Base-by-base conservation (phyloP, 345 rosid genomes). In the Hirschfeldia incana region DNA sequence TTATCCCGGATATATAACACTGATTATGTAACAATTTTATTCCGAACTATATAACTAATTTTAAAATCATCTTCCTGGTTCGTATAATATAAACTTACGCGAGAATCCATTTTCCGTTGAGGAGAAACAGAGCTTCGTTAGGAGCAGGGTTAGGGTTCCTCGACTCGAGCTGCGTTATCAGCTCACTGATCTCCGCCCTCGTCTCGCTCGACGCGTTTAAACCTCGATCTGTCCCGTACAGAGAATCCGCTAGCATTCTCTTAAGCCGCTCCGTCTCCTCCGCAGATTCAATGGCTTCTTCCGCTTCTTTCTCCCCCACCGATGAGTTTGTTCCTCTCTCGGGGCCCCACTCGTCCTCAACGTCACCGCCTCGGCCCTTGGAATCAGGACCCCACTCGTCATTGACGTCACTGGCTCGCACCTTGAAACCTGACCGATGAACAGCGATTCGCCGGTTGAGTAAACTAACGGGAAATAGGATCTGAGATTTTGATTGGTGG, bases 101-200 rank as follows among this genome's bases (percentile, higher is more conserved):
- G 33, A 94, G 97, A 80, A 91, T 86, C 98, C 98, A 94, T 80
- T 94, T 92, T 69, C 94, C 97, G 61, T 94, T 88, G 85, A 92
- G 94, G 59, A 87, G 84, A 81, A 87, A 60, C 79, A 92, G 73
- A 39, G 97, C 94, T 39, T 92, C 91, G 27, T 94, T 94, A 0
- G 98, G 97, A 0, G 89, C 89, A 0, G 97, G 87, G 5, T 89
- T 91, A 27, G 98, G 98, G 80, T 94, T 94, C 86, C 78, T 89
- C 10, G 89, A 85, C 80, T 94, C 98, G 6, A 92, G 89, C 87
- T 85, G 91, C 5, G 92, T 88, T 11, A 94, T 94, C 37, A 92
- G 94, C 84, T 94, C 98, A 5, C 90, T 86, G 57, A 94, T 84
- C 88, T 92, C 98, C 10, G 89, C 97, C 74, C 94, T 84, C 70